A percentile compares a stretch with the other conserved stretches of the same genome.
Evolutionary conservation across 129 eudicot species (phyloP).

Genomic region (Smallanthus sonchifolius): DNA sequence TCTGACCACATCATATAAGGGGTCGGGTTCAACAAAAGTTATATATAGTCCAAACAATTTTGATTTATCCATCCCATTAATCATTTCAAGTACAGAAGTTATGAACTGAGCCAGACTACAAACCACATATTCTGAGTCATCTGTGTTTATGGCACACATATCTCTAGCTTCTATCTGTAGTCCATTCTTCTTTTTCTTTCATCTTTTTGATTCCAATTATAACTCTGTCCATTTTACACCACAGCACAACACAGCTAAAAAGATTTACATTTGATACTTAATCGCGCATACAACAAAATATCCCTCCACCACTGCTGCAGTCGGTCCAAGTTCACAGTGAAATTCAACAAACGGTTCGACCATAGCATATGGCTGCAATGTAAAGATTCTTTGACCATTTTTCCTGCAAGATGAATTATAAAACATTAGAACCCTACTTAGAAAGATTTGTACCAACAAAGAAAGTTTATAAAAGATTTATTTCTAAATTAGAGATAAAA

Average conservation of each 20-base stretch:
- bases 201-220: neutral
- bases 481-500: neutral
- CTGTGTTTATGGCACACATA: conserved; percentile 16
- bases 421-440: neutral
- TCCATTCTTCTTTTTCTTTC: conserved; percentile 3
- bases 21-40: neutral
- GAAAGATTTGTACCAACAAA: neutral
- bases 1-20: neutral
- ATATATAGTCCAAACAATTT: conserved; percentile 19
- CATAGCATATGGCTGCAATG: conserved; percentile 64
- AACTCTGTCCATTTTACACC: conserved; percentile 23
- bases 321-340: conserved; percentile 8
- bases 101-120: conserved; percentile 21
- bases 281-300: conserved; percentile 5
- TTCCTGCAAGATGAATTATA: conserved; percentile 38
- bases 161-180: conserved; percentile 2
- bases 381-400: conserved; percentile 72
- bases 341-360: conserved; percentile 48
- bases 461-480: neutral
- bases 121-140: conserved; percentile 23
- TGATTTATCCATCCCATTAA: conserved; percentile 20
- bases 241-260: conserved; percentile 16
- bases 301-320: neutral
- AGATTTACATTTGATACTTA: conserved; percentile 21
- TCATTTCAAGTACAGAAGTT: conserved; percentile 25